Evolutionary conservation across 441 rosid genomes (phyloP).

Genomic region (Populus hybrid): DNA sequence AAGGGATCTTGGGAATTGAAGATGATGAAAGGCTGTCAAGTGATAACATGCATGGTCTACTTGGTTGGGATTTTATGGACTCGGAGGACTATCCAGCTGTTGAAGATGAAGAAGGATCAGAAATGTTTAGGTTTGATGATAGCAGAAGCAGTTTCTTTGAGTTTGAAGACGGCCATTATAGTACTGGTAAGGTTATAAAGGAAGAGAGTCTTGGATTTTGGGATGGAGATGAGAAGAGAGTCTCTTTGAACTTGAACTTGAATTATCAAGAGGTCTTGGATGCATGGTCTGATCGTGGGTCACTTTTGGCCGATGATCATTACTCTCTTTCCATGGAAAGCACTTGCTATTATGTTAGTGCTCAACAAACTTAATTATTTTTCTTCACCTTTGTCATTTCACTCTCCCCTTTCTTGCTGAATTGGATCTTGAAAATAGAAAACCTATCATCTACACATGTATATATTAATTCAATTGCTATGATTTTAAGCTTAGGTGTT

Average conservation of each 20-base stretch:
- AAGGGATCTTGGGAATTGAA: constrained; percentile 35
- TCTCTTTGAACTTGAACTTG: constrained; percentile 55
- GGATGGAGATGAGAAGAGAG: constrained; percentile 35
- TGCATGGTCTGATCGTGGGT: constrained; percentile 73
- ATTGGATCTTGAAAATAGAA: background rate
- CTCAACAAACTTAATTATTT: background rate
- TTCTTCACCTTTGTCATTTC: background rate
- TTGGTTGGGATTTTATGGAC: constrained; percentile 37
- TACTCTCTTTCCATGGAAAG: constrained; percentile 26
- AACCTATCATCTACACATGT: background rate
- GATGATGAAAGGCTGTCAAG: constrained; percentile 21
- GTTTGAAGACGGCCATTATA: constrained; percentile 10
- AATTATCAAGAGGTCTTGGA: constrained; percentile 73
- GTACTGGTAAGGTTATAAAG: constrained; percentile 20
- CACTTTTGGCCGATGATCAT: constrained; percentile 37
- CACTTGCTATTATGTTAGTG: constrained; percentile 47
- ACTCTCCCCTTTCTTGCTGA: background rate
- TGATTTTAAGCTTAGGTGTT: background rate
- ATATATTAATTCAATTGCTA: background rate
- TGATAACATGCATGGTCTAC: background rate
- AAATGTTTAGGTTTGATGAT: constrained; percentile 1
- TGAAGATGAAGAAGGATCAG: constrained; percentile 23
- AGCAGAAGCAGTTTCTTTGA: constrained; percentile 9
- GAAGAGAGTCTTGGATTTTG: constrained; percentile 34
- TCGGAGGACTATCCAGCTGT: constrained; percentile 30